phyloP scores from a whole-genome alignment of 306 rosid genomes.

The Lithocarpus polystachyus region DNA sequence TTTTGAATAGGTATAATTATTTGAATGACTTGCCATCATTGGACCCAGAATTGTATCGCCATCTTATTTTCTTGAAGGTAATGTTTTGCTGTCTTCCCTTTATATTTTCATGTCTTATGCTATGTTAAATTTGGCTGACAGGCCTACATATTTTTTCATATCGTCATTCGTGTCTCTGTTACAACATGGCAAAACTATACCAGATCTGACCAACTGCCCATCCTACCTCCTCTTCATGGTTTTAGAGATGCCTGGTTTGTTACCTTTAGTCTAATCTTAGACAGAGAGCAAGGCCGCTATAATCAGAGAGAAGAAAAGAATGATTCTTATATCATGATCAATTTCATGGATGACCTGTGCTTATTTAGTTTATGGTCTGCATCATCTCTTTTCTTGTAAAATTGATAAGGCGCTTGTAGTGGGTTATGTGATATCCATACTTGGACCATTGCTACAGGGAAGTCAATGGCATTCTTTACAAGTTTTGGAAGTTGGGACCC shows the following conservation, averaged over 20 bases:
- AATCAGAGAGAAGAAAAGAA: neutral
- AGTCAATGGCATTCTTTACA: neutral
- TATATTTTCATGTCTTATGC: neutral
- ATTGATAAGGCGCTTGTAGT: neutral
- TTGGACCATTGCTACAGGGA: neutral
- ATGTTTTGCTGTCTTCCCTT: neutral
- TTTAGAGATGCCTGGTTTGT: too few species aligned
- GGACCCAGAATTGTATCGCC: conserved; percentile 94
- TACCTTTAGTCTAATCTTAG: too few species aligned
- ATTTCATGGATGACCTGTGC: neutral
- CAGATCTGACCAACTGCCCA: too few species aligned
- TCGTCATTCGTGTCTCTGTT: too few species aligned
- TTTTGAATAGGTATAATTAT: conserved; percentile 76
- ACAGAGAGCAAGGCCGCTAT: neutral
- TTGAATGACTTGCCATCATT: conserved; percentile 93
- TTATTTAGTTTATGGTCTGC: neutral
- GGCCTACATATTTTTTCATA: neutral
- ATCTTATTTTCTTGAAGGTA: conserved; percentile 96
- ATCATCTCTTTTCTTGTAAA: neutral
- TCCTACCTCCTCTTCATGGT: too few species aligned
- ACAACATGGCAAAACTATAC: too few species aligned
- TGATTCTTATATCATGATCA: neutral
- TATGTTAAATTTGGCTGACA: neutral
- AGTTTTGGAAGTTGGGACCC: neutral
- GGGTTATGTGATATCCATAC: neutral